These are phyloP conservation scores for Cinchona pubescens DNA, from an alignment of 257 asterid species.

Conservation along the genomic window DNA sequence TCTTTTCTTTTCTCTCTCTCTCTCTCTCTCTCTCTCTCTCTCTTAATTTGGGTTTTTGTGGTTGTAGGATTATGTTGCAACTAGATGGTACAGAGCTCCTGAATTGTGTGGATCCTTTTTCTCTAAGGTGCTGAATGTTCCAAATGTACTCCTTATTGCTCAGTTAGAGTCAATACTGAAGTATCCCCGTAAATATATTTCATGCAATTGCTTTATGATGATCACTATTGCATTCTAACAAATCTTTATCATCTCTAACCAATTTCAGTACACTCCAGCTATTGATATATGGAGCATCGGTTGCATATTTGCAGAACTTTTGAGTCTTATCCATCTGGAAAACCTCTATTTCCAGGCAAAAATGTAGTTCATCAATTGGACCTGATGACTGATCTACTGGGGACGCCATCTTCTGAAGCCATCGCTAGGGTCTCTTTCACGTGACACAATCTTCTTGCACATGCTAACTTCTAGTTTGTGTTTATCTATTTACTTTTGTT, in stretches of 20 bases:
- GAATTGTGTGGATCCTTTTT: slow-evolving; percentile 96
- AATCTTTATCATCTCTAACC: slow-evolving; percentile 12
- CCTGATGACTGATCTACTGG: slow-evolving; percentile 86
- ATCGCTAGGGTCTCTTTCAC: slow-evolving; percentile 66
- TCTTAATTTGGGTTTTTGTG: too few species aligned
- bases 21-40: too few species aligned
- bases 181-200: background rate
- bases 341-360: slow-evolving; percentile 95
- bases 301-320: slow-evolving; percentile 90
- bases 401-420: slow-evolving; percentile 89
- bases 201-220: background rate
- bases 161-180: background rate
- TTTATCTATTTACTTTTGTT: slow-evolving; percentile 9
- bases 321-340: too few species aligned
- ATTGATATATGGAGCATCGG: slow-evolving; percentile 98
- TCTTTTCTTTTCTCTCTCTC: too few species aligned
- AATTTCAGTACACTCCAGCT: slow-evolving; percentile 88
- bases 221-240: slow-evolving; percentile 13
- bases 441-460: background rate
- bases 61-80: slow-evolving; percentile 87
- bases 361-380: slow-evolving; percentile 97
- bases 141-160: background rate
- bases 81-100: slow-evolving; percentile 98
- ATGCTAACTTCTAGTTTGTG: background rate
- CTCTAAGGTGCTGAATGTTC: slow-evolving; percentile 63